Evolutionary conservation across 768 basidiomycete genomes (phyloP).

Genomic region (Serendipita sp.): DNA sequence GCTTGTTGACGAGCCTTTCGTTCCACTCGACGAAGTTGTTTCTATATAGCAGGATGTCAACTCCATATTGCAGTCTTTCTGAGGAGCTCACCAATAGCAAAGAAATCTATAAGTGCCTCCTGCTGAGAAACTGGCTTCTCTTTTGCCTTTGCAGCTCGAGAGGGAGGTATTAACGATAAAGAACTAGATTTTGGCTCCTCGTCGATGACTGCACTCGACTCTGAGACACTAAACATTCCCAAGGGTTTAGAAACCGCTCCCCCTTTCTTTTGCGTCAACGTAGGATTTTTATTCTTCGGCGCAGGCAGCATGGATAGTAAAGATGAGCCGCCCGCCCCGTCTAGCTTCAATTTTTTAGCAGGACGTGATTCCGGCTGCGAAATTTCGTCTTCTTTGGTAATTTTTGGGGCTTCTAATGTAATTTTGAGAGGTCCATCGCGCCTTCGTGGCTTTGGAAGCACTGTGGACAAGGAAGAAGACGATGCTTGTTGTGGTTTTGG

Average conservation of each 20-base stretch:
- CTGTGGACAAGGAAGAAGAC: constrained; percentile 5
- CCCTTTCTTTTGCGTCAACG: constrained; percentile 2
- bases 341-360: constrained; percentile 8
- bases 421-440: constrained; percentile 13
- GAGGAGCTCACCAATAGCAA: constrained; percentile 14
- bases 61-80: neutral
- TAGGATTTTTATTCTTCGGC: constrained; percentile 10
- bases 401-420: constrained; percentile 10
- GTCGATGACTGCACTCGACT: neutral
- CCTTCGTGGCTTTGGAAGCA: constrained; percentile 9
- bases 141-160: constrained; percentile 10
- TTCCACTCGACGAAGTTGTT: neutral
- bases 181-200: neutral
- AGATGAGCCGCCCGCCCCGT: constrained; percentile 11
- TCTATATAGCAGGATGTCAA: neutral
- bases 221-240: neutral
- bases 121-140: constrained; percentile 7
- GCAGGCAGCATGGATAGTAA: constrained; percentile 12
- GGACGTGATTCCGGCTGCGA: constrained; percentile 4
- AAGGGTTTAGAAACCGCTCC: neutral
- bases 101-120: constrained; percentile 13
- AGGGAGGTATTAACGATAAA: constrained; percentile 9
- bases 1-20: neutral
- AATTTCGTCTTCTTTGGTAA: constrained; percentile 7
- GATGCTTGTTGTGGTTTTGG: neutral